A percentile compares a stretch with the other conserved stretches of the same genome.
These are phyloP conservation scores for Phytophthora syringae DNA, from an alignment of 352 stramenopile species.

Conservation along the genomic window DNA sequence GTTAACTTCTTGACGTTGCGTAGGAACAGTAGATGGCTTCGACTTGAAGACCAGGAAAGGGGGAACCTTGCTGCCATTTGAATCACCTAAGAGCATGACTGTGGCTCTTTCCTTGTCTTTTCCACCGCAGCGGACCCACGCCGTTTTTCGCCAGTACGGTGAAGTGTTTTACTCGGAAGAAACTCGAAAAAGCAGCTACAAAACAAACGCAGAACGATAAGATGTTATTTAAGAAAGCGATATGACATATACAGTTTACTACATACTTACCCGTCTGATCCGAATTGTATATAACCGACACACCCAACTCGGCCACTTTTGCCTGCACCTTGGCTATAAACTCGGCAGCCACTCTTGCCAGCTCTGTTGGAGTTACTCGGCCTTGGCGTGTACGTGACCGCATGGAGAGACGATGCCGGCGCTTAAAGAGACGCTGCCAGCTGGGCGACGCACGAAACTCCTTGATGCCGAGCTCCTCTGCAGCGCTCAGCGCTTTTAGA, in stretches of 20 bases:
- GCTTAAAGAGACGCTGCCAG: constrained; percentile 3
- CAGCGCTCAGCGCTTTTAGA: background rate
- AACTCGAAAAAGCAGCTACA: constrained; percentile 6
- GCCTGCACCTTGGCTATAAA: background rate
- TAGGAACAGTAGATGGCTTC: background rate
- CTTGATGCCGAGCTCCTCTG: background rate
- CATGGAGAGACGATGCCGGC: background rate
- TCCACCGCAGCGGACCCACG: constrained; percentile 6
- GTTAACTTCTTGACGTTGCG: background rate
- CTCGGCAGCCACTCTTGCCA: background rate
- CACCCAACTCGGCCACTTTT: constrained; percentile 1
- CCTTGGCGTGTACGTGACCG: constrained; percentile 4
- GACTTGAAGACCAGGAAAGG: constrained; percentile 4
- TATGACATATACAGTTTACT: background rate
- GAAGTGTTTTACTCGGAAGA: constrained; percentile 1
- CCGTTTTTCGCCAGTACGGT: background rate
- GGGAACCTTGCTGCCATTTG: background rate
- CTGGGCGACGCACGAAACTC: background rate
- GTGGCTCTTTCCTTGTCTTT: constrained; percentile 4
- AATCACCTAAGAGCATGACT: constrained; percentile 6
- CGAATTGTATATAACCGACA: constrained; percentile 9
- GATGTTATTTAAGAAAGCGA: background rate
- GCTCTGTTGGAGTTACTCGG: background rate
- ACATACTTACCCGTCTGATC: background rate
- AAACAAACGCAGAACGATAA: background rate